Percentiles rank a stretch among this genome's conserved stretches.
Conservation (phyloP, 1,139 yeast species). For the Pichia sp. region DNA sequence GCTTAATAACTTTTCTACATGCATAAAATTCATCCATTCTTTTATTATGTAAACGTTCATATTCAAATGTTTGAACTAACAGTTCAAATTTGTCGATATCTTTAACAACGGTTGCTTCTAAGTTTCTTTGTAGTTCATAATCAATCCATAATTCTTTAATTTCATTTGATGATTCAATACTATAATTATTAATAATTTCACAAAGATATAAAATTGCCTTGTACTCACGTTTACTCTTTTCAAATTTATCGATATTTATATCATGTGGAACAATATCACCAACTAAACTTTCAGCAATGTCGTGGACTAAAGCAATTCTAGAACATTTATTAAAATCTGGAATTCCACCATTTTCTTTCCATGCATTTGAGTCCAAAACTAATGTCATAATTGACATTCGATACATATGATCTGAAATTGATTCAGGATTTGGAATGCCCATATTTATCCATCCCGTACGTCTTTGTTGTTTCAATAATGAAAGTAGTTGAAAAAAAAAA, state of each 20-base stretch:
- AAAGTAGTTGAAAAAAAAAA: slow-evolving; percentile 71
- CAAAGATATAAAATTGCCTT: slow-evolving; percentile 66
- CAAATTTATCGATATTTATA: slow-evolving; percentile 33
- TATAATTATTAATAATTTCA: slow-evolving; percentile 57
- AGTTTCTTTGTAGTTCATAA: slow-evolving; percentile 75
- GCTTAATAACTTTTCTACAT: slow-evolving; percentile 59
- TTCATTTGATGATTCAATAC: slow-evolving; percentile 56
- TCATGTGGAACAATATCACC: slow-evolving; percentile 94
- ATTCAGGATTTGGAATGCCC: slow-evolving; percentile 57
- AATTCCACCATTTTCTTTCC: slow-evolving; percentile 23
- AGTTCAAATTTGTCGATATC: slow-evolving; percentile 93
- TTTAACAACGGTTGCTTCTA: slow-evolving; percentile 86
- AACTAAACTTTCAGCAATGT: slow-evolving; percentile 87
- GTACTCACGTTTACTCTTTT: slow-evolving; percentile 76
- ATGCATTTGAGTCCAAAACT: slow-evolving; percentile 47
- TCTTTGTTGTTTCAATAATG: slow-evolving; percentile 68
- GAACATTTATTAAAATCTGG: slow-evolving; percentile 47
- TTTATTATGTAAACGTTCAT: slow-evolving; percentile 61
- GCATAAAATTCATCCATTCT: slow-evolving; percentile 64
- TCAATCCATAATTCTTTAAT: slow-evolving; percentile 77
- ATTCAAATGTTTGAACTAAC: slow-evolving; percentile 85
- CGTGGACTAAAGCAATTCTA: slow-evolving; percentile 85
- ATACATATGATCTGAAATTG: slow-evolving; percentile 94
- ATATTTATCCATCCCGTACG: slow-evolving; percentile 94
- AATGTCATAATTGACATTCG: slow-evolving; percentile 85